Evolutionary conservation across 1,284 basidiomycete genomes (phyloP), one percentile per base, ranked within the genome.

Genomic region (Anthracocystis panici-leucophaei): DNA sequence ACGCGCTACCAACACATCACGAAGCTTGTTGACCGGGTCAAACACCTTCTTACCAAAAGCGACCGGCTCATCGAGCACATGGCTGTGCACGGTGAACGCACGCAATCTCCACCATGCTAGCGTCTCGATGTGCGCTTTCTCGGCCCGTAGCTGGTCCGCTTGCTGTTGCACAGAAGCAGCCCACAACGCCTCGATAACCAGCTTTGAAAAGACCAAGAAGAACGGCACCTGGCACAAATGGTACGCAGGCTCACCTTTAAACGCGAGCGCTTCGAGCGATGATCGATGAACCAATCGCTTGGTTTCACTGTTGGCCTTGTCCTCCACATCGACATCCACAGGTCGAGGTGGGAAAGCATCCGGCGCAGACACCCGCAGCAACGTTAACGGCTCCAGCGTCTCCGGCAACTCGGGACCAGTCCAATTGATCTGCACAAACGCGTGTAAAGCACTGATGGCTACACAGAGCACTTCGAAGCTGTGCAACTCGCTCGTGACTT

Each of bases 361-460:
- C 10, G 84, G 66, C 20, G 41, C 86, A 65, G 49, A 75, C 29
- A n/a, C 66, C 9, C 51, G 85, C 50, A 82, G 94, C 29, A 82
- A 52, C 10, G 49, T 21, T 8, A 66, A 16, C 0, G 77, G 71
- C 10, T 54, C 60, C 41, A 79, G 31, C 3, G 64, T 40, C 84
- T 57, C 58, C 68, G 91, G 87, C 45, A 97, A 88, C 79, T 93
- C 89, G 1, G 97, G 97, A 1, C 97, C 97, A 0, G 95, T 98
- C 94, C 94, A 99, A 86, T 99, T 99, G 40, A 89, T 89, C 85
- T 99, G 97, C 0, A 96, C 88, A 86, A 96, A 99, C 0, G 93
- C 90, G 75, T 97, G 93, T 29, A 98, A 88, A 60, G 91, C 91
- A 5, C 93, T 91, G 3, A 95, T 88, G 0, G 91, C 94, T 0